Percentiles rank a stretch among this genome's conserved stretches.
These are phyloP conservation scores for Tetrapisispora nanseiensis DNA, from an alignment of 805 yeast species.

Conservation along the genomic window DNA sequence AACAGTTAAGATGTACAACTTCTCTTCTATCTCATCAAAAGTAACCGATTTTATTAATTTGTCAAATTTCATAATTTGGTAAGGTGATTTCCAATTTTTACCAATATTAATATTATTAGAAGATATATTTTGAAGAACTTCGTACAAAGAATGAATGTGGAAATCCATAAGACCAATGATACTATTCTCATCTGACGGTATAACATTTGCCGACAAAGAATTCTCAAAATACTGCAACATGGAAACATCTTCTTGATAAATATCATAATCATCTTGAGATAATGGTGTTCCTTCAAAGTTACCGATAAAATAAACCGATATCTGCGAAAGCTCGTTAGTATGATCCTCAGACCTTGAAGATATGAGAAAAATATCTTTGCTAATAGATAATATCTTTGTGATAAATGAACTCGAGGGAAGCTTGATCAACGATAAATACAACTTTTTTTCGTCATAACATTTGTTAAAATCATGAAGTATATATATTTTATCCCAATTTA, in stretches of 20 bases:
- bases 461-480: constrained; percentile 7
- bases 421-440: not conserved
- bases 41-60: constrained; percentile 7
- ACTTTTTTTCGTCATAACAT: not conserved
- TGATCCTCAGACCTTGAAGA: constrained; percentile 6
- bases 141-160: not conserved
- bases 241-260: not conserved
- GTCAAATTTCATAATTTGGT: constrained; percentile 7
- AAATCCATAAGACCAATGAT: too few species aligned
- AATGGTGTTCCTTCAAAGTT: not conserved
- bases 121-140: too few species aligned
- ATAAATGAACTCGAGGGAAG: constrained; percentile 5
- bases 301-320: not conserved
- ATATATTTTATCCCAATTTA: constrained; percentile 7
- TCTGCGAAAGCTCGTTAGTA: constrained; percentile 2
- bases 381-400: constrained; percentile 5
- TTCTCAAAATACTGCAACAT: not conserved
- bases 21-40: constrained; percentile 6
- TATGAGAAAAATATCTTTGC: constrained; percentile 7
- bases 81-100: constrained; percentile 4
- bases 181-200: not conserved
- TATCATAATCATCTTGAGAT: not conserved
- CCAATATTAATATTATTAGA: not conserved
- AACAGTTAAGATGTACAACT: constrained; percentile 7
- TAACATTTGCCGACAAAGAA: not conserved